Percentiles rank a stretch among this genome's conserved stretches.
These are phyloP conservation scores for Pinus albicaulis DNA, from an alignment of 75 land plant species.

Conservation along the genomic window DNA sequence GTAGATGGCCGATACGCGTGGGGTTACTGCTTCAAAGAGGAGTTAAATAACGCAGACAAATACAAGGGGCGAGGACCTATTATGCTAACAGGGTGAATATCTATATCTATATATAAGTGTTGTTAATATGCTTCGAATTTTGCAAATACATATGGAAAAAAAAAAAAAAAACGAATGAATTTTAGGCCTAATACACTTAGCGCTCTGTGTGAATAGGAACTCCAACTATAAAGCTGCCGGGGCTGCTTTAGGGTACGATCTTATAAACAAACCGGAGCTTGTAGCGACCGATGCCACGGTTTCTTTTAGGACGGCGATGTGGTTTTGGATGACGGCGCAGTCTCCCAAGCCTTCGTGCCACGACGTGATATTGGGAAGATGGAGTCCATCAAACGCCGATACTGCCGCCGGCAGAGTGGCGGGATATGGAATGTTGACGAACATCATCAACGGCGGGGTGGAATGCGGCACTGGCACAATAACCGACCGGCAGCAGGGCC, in stretches of 20 bases:
- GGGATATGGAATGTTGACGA: slow-evolving; percentile 61
- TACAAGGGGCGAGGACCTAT: no score
- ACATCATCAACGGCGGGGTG: slow-evolving; percentile 60
- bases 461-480: slow-evolving; percentile 48
- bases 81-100: no score
- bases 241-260: slow-evolving; percentile 15
- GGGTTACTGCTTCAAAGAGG: no score
- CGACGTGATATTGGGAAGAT: slow-evolving; percentile 48
- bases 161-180: not conserved
- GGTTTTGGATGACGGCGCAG: slow-evolving; percentile 68
- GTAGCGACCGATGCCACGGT: slow-evolving; percentile 33
- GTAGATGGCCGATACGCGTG: no score
- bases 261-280: slow-evolving; percentile 42
- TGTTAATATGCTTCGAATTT: no score
- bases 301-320: slow-evolving; percentile 58
- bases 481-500: slow-evolving; percentile 30
- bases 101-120: no score
- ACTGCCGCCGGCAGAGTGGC: slow-evolving; percentile 27
- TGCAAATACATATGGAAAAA: not conserved
- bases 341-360: slow-evolving; percentile 49
- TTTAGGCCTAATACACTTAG: no score
- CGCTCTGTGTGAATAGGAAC: not conserved
- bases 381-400: slow-evolving; percentile 46
- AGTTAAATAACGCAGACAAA: no score
- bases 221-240: slow-evolving; percentile 61